Evolutionary conservation across 2,329 filamentous ascomycete genomes (phyloP).

Genomic region (Orbilia blumenaviensis): DNA sequence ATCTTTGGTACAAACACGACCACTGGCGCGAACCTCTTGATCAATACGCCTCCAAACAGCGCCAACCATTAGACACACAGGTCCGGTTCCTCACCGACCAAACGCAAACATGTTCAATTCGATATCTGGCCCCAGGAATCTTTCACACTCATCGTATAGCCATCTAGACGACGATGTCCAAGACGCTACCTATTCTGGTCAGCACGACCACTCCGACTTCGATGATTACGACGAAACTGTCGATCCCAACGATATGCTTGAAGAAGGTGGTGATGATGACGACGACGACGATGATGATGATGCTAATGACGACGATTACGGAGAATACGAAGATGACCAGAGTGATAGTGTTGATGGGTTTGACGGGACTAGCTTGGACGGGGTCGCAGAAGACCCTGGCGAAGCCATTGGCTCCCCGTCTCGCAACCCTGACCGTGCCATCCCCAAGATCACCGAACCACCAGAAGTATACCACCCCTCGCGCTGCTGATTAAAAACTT

Average conservation of each 20-base stretch:
- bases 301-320: neutral
- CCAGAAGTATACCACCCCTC: constrained; percentile 15
- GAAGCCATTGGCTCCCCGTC: neutral
- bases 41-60: no score
- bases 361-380: neutral
- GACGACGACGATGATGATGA: neutral
- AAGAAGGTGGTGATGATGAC: neutral
- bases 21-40: neutral
- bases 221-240: constrained; percentile 33
- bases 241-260: constrained; percentile 3
- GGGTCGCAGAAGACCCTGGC: constrained; percentile 5
- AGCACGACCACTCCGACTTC: constrained; percentile 25
- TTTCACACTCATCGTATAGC: constrained; percentile 28
- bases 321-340: constrained; percentile 23
- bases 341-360: constrained; percentile 8
- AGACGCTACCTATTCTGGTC: neutral
- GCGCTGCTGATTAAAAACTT: neutral
- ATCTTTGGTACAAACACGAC: neutral
- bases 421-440: neutral
- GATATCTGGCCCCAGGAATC: constrained; percentile 21
- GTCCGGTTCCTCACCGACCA: no score
- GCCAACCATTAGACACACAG: no score
- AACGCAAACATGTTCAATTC: constrained; percentile 39
- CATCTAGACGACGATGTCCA: constrained; percentile 9
- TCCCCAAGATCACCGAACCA: constrained; percentile 42